These are phyloP conservation scores for Pseudogymnoascus sp. DNA, from an alignment of 2,329 filamentous ascomycete species.

Conservation along the genomic window DNA sequence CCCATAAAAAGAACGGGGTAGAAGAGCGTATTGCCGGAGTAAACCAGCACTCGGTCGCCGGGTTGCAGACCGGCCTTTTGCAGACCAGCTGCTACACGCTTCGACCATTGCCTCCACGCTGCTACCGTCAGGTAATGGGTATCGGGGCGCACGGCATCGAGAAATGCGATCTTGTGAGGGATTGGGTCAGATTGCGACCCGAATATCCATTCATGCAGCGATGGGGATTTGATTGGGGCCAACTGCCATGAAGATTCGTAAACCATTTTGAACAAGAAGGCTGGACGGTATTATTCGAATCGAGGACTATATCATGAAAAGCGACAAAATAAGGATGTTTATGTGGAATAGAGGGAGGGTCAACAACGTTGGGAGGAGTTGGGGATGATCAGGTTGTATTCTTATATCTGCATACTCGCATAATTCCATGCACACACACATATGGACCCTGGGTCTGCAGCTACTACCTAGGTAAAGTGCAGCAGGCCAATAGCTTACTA, in stretches of 20 bases:
- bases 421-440: background rate
- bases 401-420: background rate
- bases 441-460: background rate
- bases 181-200: slow-evolving; percentile 39
- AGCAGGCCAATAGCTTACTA: background rate
- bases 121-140: slow-evolving; percentile 56
- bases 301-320: background rate
- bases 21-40: slow-evolving; percentile 65
- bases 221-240: background rate
- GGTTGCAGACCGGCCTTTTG: slow-evolving; percentile 52
- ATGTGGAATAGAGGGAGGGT: background rate
- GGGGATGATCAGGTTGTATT: background rate
- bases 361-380: background rate
- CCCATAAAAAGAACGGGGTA: slow-evolving; percentile 65
- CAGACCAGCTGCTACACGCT: slow-evolving; percentile 64
- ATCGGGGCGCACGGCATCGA: slow-evolving; percentile 60
- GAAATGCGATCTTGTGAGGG: slow-evolving; percentile 39
- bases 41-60: slow-evolving; percentile 66
- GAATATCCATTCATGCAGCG: slow-evolving; percentile 29
- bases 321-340: background rate
- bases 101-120: slow-evolving; percentile 60
- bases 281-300: background rate
- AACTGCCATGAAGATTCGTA: background rate
- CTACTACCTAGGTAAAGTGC: background rate
- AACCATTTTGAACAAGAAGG: background rate